Base-by-base conservation (phyloP, 371 early-diverging fungal species). In the Rhizopus arrhizus region DNA sequence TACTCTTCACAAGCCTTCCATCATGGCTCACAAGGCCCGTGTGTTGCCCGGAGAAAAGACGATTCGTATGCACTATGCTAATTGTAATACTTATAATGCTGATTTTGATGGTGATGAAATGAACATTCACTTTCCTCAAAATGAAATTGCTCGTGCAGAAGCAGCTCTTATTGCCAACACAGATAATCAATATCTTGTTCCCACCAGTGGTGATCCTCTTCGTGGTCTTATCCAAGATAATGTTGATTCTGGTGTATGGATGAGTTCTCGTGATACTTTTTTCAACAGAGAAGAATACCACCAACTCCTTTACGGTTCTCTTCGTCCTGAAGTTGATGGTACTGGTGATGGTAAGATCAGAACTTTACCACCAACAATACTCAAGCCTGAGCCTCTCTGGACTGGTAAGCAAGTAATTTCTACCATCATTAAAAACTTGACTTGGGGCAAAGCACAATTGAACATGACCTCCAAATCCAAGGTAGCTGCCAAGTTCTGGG, bases 31-130 rank as follows among this genome's bases (percentile, higher is more conserved):
- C 85, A 93, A 91, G 40, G 99, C 97, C 9, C 90, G 93, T 60
- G 90, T 99, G 16, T 84, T 99, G 15, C 95, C 96, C 11, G 96
- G 95, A 73, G 66, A 65, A 68, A 98, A 95, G 66, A 99, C 99
- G 4, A 93, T 99, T 76, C 91, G 99, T 50, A 95, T 99, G 96
- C 99, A 99, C 82, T 99, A 99, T 75, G 97, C 98, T 52, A 92
- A 90, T 76, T 95, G 96, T 81, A 97, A 97, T 73, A 91, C 96
- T 7, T 96, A 95, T 71, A 98, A 98, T 76, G 99, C 99, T 59
- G 99, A 99, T 88, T 99, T 99, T 81, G 99, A 99, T 79, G 99
- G 99, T 72, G 99, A 99, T 81, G 99, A 99, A 81, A 99, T 99
- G 99, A 99, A 99, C 80, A 89, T 98, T 65, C 99, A 99, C 81